Conservation (phyloP, 306 rosid genomes). For the Quillaja saponaria region DNA sequence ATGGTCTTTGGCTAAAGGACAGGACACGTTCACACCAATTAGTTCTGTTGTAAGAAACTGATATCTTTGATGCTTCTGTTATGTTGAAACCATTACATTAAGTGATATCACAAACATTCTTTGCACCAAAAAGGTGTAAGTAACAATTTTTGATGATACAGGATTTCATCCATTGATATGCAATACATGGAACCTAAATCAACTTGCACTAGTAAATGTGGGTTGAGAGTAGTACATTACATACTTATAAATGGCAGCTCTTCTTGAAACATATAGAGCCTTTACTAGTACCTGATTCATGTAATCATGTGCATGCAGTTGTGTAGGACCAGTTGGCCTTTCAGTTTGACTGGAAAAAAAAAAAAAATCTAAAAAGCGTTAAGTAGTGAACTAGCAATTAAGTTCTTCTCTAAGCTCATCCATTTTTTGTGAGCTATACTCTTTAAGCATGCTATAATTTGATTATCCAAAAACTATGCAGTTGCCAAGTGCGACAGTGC, state of each 20-base stretch:
- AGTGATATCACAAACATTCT: conserved; percentile 18
- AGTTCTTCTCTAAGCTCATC: conserved; percentile 9
- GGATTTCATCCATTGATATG: conserved; percentile 6
- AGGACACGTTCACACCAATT: conserved; percentile 89
- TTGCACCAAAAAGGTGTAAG: conserved; percentile 3
- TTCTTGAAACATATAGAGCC: too few species aligned
- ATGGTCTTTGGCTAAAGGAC: conserved; percentile 90
- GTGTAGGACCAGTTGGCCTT: conserved; percentile 13
- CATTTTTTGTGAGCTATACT: conserved; percentile 4
- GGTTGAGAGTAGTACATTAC: neutral
- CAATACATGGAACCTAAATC: conserved; percentile 1
- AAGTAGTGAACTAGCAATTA: conserved; percentile 14
- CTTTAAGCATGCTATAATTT: conserved; percentile 17
- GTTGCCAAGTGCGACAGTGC: conserved; percentile 68
- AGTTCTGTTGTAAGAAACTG: conserved; percentile 46
- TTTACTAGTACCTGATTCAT: too few species aligned
- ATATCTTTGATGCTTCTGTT: conserved; percentile 21
- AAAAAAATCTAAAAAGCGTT: conserved; percentile 11
- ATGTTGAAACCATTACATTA: conserved; percentile 20
- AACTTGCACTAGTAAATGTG: conserved; percentile 2
- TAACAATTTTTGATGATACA: conserved; percentile 7
- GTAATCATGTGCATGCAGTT: conserved; percentile 24
- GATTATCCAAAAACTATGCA: conserved; percentile 38
- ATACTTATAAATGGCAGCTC: conserved; percentile 1
- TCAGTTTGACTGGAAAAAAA: too few species aligned